A percentile compares a stretch with the other conserved stretches of the same genome.
Conservation (phyloP, 2,329 filamentous ascomycete species). For the Talaromyces rugulosus region DNA sequence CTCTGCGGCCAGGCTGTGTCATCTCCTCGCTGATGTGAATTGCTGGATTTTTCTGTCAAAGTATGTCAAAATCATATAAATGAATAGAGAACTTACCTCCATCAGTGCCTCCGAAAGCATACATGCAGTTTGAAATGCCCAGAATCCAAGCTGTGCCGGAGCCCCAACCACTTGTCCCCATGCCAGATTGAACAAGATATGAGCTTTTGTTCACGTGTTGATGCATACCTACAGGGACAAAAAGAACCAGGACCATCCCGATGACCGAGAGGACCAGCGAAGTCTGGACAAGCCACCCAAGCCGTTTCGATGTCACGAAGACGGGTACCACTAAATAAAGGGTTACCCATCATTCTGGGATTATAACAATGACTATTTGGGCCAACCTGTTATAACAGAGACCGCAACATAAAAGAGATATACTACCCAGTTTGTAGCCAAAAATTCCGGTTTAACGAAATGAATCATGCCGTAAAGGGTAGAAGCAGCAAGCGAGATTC, state of each 20-base stretch:
- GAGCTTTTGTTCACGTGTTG: background rate
- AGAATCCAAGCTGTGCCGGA: conserved; percentile 12
- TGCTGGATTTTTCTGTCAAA: background rate
- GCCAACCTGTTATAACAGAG: conserved; percentile 9
- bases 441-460: conserved; percentile 14
- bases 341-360: background rate
- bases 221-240: conserved; percentile 4
- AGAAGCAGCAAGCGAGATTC: conserved; percentile 7
- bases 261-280: conserved; percentile 4
- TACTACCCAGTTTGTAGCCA: conserved; percentile 17
- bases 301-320: conserved; percentile 8
- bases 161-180: conserved; percentile 12
- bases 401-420: conserved; percentile 16
- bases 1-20: background rate
- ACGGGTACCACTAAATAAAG: conserved; percentile 11
- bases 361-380: conserved; percentile 4
- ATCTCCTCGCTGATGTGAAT: conserved; percentile 20
- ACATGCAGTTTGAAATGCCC: conserved; percentile 17
- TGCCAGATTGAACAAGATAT: background rate
- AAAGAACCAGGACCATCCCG: conserved; percentile 6
- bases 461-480: conserved; percentile 11
- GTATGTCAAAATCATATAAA: too few relatives aligned
- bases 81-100: background rate
- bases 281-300: conserved; percentile 1
- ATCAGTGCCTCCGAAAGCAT: conserved; percentile 16